Evolutionary conservation across 305 asterid species (phyloP).

Genomic region (Fraxinus xanthoxyloides): DNA sequence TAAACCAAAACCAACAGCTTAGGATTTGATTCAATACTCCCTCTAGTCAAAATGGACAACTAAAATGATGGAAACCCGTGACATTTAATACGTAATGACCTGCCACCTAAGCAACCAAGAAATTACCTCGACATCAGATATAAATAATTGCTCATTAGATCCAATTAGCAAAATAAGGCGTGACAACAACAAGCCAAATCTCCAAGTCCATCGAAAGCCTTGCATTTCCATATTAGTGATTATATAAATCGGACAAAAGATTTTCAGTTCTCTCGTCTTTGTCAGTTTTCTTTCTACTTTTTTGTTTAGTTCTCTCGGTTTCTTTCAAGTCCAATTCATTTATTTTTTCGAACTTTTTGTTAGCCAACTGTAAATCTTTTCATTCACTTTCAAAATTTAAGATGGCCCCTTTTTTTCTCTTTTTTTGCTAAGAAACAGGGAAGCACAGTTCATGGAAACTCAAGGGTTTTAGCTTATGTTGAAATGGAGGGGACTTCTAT

Average conservation of each 20-base stretch:
- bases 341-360: not conserved
- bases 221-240: not conserved
- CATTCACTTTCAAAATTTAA: not conserved
- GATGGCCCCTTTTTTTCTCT: not conserved
- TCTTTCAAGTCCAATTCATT: not conserved
- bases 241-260: not conserved
- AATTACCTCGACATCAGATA: not conserved
- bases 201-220: not conserved
- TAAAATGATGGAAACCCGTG: not conserved
- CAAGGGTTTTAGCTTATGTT: not conserved
- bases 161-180: not conserved
- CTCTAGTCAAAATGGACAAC: not conserved
- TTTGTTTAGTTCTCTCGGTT: not conserved
- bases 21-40: not conserved
- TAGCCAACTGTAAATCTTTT: not conserved
- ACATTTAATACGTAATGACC: not conserved
- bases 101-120: not conserved
- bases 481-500: not conserved
- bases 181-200: not conserved
- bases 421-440: not conserved
- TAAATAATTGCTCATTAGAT: not conserved
- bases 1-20: not conserved
- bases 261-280: not conserved
- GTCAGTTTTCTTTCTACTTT: not conserved
- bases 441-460: not conserved